Evolutionary conservation across 140 eudicot genomes (phyloP).

Genomic region (Oenanthe javanica): DNA sequence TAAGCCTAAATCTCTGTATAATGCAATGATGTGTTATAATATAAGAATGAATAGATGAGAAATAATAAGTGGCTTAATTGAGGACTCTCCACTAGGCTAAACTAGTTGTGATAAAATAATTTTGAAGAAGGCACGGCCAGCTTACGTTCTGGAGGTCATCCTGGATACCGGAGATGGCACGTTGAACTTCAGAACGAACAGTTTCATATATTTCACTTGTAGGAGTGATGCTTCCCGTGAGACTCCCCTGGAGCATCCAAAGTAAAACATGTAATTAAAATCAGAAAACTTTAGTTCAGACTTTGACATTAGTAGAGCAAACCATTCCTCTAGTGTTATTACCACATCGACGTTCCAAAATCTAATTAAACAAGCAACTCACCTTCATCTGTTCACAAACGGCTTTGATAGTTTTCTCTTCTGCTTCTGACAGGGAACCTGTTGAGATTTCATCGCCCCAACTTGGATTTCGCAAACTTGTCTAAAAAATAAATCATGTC

Average conservation of each 20-base stretch:
- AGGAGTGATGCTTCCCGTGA: slow-evolving; percentile 24
- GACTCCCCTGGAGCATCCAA: slow-evolving; percentile 35
- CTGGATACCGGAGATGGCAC: slow-evolving; percentile 60
- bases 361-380: slow-evolving; percentile 10
- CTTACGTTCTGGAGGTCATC: slow-evolving; percentile 56
- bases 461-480: slow-evolving; percentile 39
- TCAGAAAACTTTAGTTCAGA: slow-evolving; percentile 3
- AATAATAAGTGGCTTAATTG: neutral
- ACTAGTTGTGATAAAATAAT: neutral
- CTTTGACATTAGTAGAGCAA: neutral
- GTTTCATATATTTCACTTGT: slow-evolving; percentile 58
- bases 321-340: neutral
- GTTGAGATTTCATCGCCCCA: slow-evolving; percentile 63
- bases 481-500: slow-evolving; percentile 21
- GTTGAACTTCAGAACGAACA: slow-evolving; percentile 61
- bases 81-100: neutral
- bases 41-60: neutral
- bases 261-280: slow-evolving; percentile 1
- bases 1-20: neutral
- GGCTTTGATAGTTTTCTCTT: slow-evolving; percentile 71
- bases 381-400: slow-evolving; percentile 67
- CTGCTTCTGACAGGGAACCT: slow-evolving; percentile 72
- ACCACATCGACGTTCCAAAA: neutral
- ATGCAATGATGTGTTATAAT: neutral
- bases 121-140: neutral